Base-by-base conservation (phyloP, 2,329 filamentous ascomycete species). In the Sphaerulina vaccinii region DNA sequence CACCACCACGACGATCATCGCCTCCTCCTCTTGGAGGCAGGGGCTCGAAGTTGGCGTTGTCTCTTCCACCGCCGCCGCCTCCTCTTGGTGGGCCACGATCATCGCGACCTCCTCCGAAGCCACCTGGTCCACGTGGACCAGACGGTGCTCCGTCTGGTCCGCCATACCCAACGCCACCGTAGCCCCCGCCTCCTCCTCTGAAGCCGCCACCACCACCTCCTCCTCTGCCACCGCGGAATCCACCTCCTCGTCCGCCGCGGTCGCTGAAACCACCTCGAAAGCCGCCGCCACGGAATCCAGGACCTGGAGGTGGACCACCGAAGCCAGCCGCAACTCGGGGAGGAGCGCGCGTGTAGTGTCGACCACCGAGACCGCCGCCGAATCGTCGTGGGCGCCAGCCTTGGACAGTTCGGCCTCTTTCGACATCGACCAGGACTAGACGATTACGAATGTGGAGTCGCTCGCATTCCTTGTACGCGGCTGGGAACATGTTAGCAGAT, bases 331-430 rank as follows among this genome's bases (percentile, higher is more conserved):
- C 58, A 80, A 13, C 27, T 32, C 77, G 39, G 29, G 86, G 36
- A 35, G 67, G 95, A 89, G 85, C 83, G 72, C 92, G 95, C 51
- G 92, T 97, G 72, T 97, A 97, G 59, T 89, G 88, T 64, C 93
- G 85, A 39, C 92, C 92, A 57, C 93, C 93, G 2, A 96, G 82
- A 40, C 93, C 93, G 60, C 93, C 93, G 52, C 92, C 93, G 46
- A 95, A 86, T 58, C 93, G 86, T 62, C 88, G 86, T 56, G 93
- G 93, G 67, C 88, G 87, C 93, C 93, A 99, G 42, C 87, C 90
- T 67, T 88, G 88, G 35, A 96, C 90, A 24, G 93, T 97, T 62
- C 93, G 87, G 61, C 93, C 93, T 67, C 93, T 86, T 74, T 99
- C 93, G 55, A 97, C 92, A 69, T 99, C 93, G 65, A 97, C 90